Evolutionary conservation across 2,329 filamentous ascomycete genomes (phyloP).

Genomic region (Botryotinia globosa): DNA sequence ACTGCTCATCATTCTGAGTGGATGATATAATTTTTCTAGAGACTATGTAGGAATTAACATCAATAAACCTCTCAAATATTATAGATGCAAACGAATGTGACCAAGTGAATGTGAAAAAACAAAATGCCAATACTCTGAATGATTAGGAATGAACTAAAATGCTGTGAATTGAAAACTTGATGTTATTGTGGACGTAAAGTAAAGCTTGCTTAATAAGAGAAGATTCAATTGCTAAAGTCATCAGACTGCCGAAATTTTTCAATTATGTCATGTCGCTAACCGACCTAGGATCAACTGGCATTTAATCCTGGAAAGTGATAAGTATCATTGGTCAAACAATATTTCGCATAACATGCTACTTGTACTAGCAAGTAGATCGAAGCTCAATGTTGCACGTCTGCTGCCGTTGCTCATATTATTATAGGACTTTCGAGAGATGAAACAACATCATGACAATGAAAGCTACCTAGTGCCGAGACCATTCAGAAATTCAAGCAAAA

Average conservation of each 20-base stretch:
- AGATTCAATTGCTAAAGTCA: neutral
- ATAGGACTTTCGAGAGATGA: neutral
- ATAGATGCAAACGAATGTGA: neutral
- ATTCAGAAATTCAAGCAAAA: neutral
- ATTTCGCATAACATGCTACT: neutral
- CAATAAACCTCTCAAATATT: neutral
- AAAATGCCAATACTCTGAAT: neutral
- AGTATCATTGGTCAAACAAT: neutral
- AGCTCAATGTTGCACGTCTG: neutral
- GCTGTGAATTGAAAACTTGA: neutral
- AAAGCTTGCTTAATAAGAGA: neutral
- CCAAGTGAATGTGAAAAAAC: neutral
- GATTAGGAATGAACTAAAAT: neutral
- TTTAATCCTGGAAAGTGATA: neutral
- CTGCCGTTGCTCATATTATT: neutral
- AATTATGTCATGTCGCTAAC: neutral
- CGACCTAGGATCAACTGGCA: neutral
- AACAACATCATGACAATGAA: neutral
- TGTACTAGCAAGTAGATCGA: no score
- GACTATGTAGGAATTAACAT: neutral
- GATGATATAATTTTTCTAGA: neutral
- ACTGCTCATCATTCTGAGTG: neutral
- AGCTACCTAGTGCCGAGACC: neutral
- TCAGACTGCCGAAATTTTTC: neutral
- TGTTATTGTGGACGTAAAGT: neutral